Evolutionary conservation across 768 basidiomycete genomes (phyloP).

Genomic region (Rhodotorula sphaerocarpa): DNA sequence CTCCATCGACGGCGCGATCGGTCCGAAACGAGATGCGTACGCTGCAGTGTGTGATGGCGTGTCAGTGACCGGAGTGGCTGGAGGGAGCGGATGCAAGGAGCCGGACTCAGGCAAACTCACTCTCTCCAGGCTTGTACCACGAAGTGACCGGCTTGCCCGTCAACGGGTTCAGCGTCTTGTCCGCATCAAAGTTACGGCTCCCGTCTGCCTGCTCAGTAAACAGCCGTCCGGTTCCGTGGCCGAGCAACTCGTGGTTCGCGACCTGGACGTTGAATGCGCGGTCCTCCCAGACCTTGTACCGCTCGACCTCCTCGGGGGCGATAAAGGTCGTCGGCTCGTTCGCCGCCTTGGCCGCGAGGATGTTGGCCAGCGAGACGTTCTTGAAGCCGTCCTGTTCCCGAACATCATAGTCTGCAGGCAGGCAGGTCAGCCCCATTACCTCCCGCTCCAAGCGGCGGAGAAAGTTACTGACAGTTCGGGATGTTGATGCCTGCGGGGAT

Average conservation of each 20-base stretch:
- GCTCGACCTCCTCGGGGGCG: conserved; percentile 63
- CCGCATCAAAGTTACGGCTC: conserved; percentile 69
- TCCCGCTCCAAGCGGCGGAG: background rate
- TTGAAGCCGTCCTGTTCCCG: conserved; percentile 77
- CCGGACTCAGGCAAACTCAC: too few species aligned
- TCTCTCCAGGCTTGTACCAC: conserved; percentile 75
- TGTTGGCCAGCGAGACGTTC: conserved; percentile 80
- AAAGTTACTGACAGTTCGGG: conserved; percentile 11
- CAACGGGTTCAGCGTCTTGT: conserved; percentile 45
- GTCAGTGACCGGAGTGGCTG: too few species aligned
- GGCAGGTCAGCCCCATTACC: too few species aligned
- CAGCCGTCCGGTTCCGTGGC: conserved; percentile 71
- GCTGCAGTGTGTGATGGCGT: conserved; percentile 38
- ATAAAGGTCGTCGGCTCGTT: conserved; percentile 71
- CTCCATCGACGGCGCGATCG: conserved; percentile 50
- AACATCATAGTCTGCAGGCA: conserved; percentile 52
- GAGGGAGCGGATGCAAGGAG: background rate
- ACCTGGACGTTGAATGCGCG: conserved; percentile 77
- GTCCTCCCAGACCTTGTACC: conserved; percentile 70
- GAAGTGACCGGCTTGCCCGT: conserved; percentile 46
- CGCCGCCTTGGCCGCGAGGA: conserved; percentile 77
- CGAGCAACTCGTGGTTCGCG: conserved; percentile 73
- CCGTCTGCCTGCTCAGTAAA: conserved; percentile 70
- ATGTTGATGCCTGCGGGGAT: conserved; percentile 62
- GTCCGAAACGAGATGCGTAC: too few species aligned